Base-by-base conservation (phyloP, 1,139 yeast genomes). In the Zygosaccharomyces sapae region DNA sequence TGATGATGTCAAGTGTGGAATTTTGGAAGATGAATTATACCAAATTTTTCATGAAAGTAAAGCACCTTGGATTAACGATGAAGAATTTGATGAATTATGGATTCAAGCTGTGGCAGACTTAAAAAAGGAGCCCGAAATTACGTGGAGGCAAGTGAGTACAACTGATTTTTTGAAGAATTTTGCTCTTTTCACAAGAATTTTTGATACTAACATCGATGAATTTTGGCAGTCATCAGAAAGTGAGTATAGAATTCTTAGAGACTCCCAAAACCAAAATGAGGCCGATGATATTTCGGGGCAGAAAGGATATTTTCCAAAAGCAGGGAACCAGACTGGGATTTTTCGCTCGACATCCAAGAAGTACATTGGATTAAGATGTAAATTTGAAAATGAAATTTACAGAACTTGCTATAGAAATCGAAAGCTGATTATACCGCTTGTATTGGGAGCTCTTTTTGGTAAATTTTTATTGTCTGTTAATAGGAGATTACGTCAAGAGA, bases 41-140 rank as follows among this genome's bases (percentile, higher is more conserved):
- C 79, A 79, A 47, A 72, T 81, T 44, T 72, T 85, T 53, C 71
- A 76, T 48, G 74, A 77, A 70, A 79, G 76, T 73, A 80, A 66
- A 24, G 61, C 59, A 20, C 59, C 83, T 8, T 74, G 78, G 53
- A 75, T 86, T 35, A 72, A 80, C n/a, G 76, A 72, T 44, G 83
- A 80, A 40, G 95, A 87, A 55, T 90, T 89, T 68, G 83, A 86
- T 55, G 87, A 83, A 49, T 74, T 88, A 52, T 90, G 97, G 97
- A 63, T 65, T 27, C 76, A 80, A 56, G 86, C 87, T 7, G 62
- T 83, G 7, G 68, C 73, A 40, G 86, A 82, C 56, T 73, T 90
- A 57, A 79, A 80, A 56, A 74, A 76, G 49, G 87, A 85, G 68
- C 83, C 86, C 40, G 94, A 86, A 62, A 78, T 86, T 66, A 81